phyloP scores from a whole-genome alignment of 2,329 filamentous ascomycete species.

The Arthrobotrys megalospora region DNA sequence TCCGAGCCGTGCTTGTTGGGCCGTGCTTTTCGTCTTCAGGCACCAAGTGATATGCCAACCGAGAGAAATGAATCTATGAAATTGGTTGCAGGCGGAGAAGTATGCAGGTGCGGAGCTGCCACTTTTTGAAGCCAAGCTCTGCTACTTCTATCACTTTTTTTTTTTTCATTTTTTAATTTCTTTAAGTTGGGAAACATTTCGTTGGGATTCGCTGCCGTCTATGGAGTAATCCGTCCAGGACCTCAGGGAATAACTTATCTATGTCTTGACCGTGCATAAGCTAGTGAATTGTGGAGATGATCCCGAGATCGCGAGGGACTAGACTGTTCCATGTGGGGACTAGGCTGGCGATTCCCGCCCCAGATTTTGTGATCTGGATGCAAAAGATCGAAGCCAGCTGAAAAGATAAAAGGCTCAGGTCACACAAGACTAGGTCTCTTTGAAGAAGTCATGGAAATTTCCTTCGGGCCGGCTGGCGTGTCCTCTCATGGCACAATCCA shows the following conservation, averaged over 20 bases:
- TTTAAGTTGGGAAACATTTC: neutral
- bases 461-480: neutral
- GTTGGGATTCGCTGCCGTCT: neutral
- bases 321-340: slow-evolving; percentile 31
- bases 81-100: neutral
- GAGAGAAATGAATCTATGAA: neutral
- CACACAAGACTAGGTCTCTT: slow-evolving; percentile 30
- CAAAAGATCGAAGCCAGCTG: slow-evolving; percentile 11
- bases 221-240: slow-evolving; percentile 1
- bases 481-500: slow-evolving; percentile 6
- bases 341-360: slow-evolving; percentile 10
- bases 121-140: neutral
- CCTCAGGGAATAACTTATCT: neutral
- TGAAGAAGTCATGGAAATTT: slow-evolving; percentile 12
- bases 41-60: slow-evolving; percentile 11
- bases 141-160: neutral
- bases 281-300: slow-evolving; percentile 5
- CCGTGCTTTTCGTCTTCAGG: slow-evolving; percentile 23
- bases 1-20: slow-evolving; percentile 51
- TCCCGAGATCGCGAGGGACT: slow-evolving; percentile 28
- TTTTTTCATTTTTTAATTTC: slow-evolving; percentile 1
- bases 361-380: slow-evolving; percentile 10
- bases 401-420: slow-evolving; percentile 29
- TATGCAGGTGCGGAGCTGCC: neutral
- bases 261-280: slow-evolving; percentile 8